Evolutionary conservation across 148 eudicot species (phyloP).

Genomic region (Euryodendron excelsum): DNA sequence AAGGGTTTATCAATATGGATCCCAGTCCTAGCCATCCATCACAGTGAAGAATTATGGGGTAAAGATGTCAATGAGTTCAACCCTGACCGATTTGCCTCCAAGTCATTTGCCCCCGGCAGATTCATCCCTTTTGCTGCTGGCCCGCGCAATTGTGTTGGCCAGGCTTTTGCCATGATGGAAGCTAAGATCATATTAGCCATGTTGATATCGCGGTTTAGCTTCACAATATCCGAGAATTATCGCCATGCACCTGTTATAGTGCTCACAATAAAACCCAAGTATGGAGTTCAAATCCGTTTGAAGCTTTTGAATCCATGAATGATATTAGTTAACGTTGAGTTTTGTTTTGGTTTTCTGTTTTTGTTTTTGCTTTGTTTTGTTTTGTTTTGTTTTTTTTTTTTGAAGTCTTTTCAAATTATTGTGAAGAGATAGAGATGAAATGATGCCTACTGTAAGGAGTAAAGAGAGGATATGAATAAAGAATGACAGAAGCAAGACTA

Average conservation of each 20-base stretch:
- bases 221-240: conserved; percentile 63
- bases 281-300: conserved; percentile 77
- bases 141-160: conserved; percentile 90
- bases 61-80: conserved; percentile 73
- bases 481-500: not conserved
- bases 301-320: conserved; percentile 40
- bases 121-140: conserved; percentile 87
- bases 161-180: conserved; percentile 78
- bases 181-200: conserved; percentile 80
- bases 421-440: conserved; percentile 10
- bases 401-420: not conserved
- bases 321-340: too few relatives aligned
- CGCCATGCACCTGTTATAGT: conserved; percentile 81
- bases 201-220: conserved; percentile 57
- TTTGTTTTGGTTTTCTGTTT: too few relatives aligned
- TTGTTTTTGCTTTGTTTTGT: not conserved
- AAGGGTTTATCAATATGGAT: conserved; percentile 94
- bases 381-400: too few relatives aligned
- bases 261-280: conserved; percentile 85
- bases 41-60: conserved; percentile 75
- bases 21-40: conserved; percentile 88
- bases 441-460: not conserved
- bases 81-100: conserved; percentile 68
- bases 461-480: not conserved
- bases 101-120: conserved; percentile 48